Base-by-base conservation (phyloP, 2,329 filamentous ascomycete species). In the Cladophialophora exuberans region DNA sequence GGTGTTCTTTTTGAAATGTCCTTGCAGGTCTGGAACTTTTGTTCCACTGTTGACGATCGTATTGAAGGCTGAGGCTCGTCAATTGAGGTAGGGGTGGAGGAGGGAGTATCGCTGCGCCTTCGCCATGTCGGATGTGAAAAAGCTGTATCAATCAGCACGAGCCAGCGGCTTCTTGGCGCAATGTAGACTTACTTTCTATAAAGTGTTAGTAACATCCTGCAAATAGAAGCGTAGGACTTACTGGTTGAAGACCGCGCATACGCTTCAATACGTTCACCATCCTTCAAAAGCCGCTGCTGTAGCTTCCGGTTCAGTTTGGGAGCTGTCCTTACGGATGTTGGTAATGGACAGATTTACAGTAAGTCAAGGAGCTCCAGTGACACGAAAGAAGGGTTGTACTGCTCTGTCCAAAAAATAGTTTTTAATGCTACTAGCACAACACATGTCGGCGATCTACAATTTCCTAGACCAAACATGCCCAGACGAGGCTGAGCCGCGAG, bases 1-100 rank as follows among this genome's bases (percentile, higher is more conserved):
- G 85, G 69, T 85, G 87, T 57, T 86, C 79, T 61, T 83, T 84
- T 89, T 90, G 96, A 81, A 99, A 97, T 76, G 90, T 90, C 67
- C 92, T 96, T 62, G 70, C 68, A 41, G 71, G 72, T 56, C 66
- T 66, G 60, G 70, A 68, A 51, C 69, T 67, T 61, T 68, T 66
- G 60, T 76, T 71, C 59, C 72, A 72, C 58, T 73, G 75, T 2
- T 39, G 41, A 48, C 60, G 66, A 20, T 73, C 72, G 59, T 76
- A 77, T 60, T 72, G 73, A 43, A 77, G 54, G 17, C 26, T 45
- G 18, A 46, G 54, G 26, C 73, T 70, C 43, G 73, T 73, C 42
- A 76, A 68, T 57, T 70, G 67, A 46, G 71, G 68, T 64, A 71
- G 66, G 62, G 68, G 67, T 52, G 66, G 62, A 49, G 55, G 64